Conservation (phyloP, 768 basidiomycete species). For the Amanita pallidorosea region DNA sequence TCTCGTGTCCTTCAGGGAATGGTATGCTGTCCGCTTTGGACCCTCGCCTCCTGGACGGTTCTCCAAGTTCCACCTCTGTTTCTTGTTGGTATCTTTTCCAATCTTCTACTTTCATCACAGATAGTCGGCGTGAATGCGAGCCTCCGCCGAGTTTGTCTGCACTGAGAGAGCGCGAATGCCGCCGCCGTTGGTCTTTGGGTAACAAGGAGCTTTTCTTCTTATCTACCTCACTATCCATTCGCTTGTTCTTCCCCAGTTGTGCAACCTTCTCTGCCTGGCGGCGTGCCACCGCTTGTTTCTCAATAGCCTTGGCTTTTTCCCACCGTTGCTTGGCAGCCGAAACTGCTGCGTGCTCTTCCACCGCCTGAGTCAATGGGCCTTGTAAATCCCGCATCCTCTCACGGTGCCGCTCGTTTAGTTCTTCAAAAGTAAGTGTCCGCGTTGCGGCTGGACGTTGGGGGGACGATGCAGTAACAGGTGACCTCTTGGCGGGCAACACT, state of each 20-base stretch:
- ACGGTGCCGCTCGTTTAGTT: conserved; percentile 76
- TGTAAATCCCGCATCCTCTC: conserved; percentile 79
- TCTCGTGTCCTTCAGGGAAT: conserved; percentile 33
- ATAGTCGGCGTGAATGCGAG: conserved; percentile 50
- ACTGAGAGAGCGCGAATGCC: conserved; percentile 47
- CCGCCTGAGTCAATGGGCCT: conserved; percentile 71
- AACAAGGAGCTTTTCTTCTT: conserved; percentile 20
- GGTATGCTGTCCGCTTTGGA: conserved; percentile 32
- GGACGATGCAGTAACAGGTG: conserved; percentile 27
- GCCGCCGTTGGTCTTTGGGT: conserved; percentile 22
- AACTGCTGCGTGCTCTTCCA: conserved; percentile 67
- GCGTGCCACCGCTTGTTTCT: conserved; percentile 64
- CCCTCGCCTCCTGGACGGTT: conserved; percentile 12
- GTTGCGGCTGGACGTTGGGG: conserved; percentile 38
- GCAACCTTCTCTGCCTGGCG: conserved; percentile 64
- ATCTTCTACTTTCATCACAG: conserved; percentile 75
- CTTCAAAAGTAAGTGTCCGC: conserved; percentile 75
- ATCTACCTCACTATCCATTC: conserved; percentile 29
- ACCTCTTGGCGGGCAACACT: conserved; percentile 37
- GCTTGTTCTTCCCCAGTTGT: conserved; percentile 41
- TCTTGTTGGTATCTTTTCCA: conserved; percentile 71
- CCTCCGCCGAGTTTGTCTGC: conserved; percentile 49
- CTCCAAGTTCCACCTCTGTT: conserved; percentile 15
- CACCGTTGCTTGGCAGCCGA: conserved; percentile 71
- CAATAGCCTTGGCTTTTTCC: conserved; percentile 66